Percentiles rank a stretch among this genome's conserved stretches.
Evolutionary conservation across 805 yeast species (phyloP).

Genomic region (Cyberlindnera mrakii): DNA sequence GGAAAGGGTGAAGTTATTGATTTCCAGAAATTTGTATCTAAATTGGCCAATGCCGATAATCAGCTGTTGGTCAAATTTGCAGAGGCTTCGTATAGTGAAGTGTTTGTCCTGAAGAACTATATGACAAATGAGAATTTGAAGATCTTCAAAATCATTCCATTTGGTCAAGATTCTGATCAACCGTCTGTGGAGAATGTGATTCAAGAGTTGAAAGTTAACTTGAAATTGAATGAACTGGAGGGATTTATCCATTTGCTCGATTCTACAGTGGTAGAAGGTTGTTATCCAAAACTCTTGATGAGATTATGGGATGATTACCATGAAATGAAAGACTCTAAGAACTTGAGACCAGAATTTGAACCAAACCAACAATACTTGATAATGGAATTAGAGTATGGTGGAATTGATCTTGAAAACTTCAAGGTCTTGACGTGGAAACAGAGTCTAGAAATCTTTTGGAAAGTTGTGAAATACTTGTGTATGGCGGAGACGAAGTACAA

Average conservation of each 20-base stretch:
- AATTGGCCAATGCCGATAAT: constrained; percentile 27
- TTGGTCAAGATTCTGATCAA: constrained; percentile 38
- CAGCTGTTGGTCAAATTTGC: constrained; percentile 32
- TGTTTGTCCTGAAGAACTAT: constrained; percentile 28
- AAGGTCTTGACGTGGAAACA: constrained; percentile 33
- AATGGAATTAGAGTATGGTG: constrained; percentile 34
- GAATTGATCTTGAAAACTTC: constrained; percentile 39
- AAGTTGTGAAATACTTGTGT: constrained; percentile 41
- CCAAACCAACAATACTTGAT: constrained; percentile 29
- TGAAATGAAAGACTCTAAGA: constrained; percentile 24
- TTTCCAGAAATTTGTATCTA: constrained; percentile 23
- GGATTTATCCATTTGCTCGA: constrained; percentile 42
- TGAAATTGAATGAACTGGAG: constrained; percentile 30
- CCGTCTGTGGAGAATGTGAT: constrained; percentile 34
- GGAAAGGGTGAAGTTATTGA: constrained; percentile 26
- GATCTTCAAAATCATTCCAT: constrained; percentile 47
- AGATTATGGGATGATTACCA: constrained; percentile 39
- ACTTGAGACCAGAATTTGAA: constrained; percentile 33
- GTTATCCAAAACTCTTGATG: constrained; percentile 34
- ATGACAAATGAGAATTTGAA: constrained; percentile 22
- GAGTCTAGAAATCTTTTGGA: constrained; percentile 45
- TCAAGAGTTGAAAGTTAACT: constrained; percentile 42
- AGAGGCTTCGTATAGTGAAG: constrained; percentile 44
- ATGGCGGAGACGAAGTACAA: constrained; percentile 44
- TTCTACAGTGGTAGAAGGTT: constrained; percentile 42